Base-by-base conservation (phyloP, 192 early-diverging fungal species). In the Backusella morwellensis region DNA sequence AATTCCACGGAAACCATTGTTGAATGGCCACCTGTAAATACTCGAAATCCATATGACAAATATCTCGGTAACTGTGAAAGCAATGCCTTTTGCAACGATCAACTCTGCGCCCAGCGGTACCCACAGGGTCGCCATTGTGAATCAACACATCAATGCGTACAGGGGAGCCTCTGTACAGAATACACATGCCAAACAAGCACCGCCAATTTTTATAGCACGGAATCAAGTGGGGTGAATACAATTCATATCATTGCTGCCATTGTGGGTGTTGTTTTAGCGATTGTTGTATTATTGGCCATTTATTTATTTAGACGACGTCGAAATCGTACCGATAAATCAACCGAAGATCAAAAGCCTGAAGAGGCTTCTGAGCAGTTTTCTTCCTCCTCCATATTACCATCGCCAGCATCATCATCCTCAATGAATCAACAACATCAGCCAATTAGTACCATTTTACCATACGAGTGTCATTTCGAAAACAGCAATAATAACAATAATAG, bases 1-100 rank as follows among this genome's bases (percentile, higher is more conserved):
- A 70, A 70, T 14, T 40, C 34, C 0, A 70, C 35, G 7, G 68
- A 70, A 12, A 70, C 35, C 9, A 70, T 38, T 6, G 23, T 70
- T 35, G 68, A 70, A 70, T 70, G 68, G 68, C 68, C 68, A 9
- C 68, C 68, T 7, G n/a, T 40, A 41, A 38, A 35, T 8, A 41
- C 35, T 12, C 17, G 17, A 41, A 40, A 23, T 40, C 35, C 35
- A 41, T 70, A 70, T 23, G 68, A 70, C 8, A 41, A 12, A 36
- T 70, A 40, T 21, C 38, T 40, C 19, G 38, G 68, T 38, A 70
- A 70, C n/a, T 70, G 68, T 4, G 68, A 19, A 19, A 38, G 38
- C 11, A 41, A n/a, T 9, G 9, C 38, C 9, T 70, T 40, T 38
- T 70, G 68, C 21, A 36, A 5, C 21, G 35, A 38, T 21, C 34